A percentile compares a stretch with the other conserved stretches of the same genome.
These are phyloP conservation scores for Chalara sp. DNA, from an alignment of 2,329 filamentous ascomycete species.

Conservation along the genomic window DNA sequence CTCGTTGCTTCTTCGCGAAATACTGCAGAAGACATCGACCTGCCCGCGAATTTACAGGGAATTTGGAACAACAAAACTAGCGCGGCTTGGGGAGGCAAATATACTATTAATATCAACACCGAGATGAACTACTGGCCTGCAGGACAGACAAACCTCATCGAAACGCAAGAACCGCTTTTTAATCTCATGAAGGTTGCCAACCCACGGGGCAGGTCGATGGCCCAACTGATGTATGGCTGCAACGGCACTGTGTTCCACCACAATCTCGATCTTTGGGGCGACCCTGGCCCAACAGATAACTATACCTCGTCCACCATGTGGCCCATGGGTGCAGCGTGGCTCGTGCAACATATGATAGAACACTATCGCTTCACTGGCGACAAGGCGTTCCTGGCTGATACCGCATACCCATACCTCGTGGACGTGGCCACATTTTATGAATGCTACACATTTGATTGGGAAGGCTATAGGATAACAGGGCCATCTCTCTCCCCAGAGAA, in stretches of 20 bases:
- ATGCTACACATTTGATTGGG: constrained; percentile 30
- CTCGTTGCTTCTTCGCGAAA: not conserved
- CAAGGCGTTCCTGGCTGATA: constrained; percentile 11
- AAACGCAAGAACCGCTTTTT: not conserved
- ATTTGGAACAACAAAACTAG: not conserved
- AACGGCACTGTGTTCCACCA: not conserved
- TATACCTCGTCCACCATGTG: constrained; percentile 2
- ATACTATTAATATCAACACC: not conserved
- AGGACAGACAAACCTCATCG: not conserved
- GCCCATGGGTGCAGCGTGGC: constrained; percentile 17
- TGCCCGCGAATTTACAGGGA: not conserved
- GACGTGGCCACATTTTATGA: constrained; percentile 31
- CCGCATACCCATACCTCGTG: constrained; percentile 26
- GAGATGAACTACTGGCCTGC: not conserved
- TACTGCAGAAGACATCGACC: not conserved
- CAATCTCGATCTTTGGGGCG: not conserved
- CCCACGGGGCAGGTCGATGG: not conserved
- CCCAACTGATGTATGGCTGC: not conserved
- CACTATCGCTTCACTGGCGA: constrained; percentile 17
- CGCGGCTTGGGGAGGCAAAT: not conserved
- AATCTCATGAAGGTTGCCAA: not conserved
- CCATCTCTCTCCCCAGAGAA: constrained; percentile 30
- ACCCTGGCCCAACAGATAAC: constrained; percentile 7
- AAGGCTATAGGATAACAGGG: constrained; percentile 27
- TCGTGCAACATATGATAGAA: constrained; percentile 19